A percentile compares a stretch with the other conserved stretches of the same genome.
These are phyloP conservation scores for Penicillium silybi DNA, from an alignment of 495 filamentous ascomycete species.

Conservation along the genomic window DNA sequence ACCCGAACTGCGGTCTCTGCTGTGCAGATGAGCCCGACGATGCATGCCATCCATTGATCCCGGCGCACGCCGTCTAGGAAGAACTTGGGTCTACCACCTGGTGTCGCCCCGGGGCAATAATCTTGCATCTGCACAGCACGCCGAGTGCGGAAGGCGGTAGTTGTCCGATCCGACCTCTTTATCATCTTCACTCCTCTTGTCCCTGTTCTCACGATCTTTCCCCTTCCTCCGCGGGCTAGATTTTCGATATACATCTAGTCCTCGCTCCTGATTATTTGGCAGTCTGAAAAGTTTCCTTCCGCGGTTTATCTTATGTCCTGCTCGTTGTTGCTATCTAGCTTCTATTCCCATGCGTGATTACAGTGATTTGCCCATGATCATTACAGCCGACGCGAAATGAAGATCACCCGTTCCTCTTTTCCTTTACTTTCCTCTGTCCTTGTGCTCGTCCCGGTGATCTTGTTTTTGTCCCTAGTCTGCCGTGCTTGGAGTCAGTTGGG, in stretches of 20 bases:
- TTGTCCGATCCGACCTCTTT: constrained; percentile 17
- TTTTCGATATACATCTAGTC: constrained; percentile 35
- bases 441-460: constrained; percentile 8
- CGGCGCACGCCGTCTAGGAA: neutral
- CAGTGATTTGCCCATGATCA: constrained; percentile 39
- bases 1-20: constrained; percentile 12
- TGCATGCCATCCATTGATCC: neutral
- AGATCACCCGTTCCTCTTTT: constrained; percentile 24
- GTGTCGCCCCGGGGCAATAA: constrained; percentile 8
- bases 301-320: constrained; percentile 14
- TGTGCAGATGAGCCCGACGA: constrained; percentile 3
- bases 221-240: constrained; percentile 28
- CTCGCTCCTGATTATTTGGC: constrained; percentile 35
- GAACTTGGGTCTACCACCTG: neutral
- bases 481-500: constrained; percentile 18
- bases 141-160: constrained; percentile 15
- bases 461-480: constrained; percentile 15
- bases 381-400: constrained; percentile 40
- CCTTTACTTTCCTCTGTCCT: constrained; percentile 10
- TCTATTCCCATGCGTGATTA: constrained; percentile 39
- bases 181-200: constrained; percentile 13
- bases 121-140: constrained; percentile 11
- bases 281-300: constrained; percentile 42
- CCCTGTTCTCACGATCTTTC: constrained; percentile 27
- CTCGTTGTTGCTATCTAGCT: constrained; percentile 34